phyloP scores from a whole-genome alignment of 2,329 filamentous ascomycete species.

The Trichoderma simmonsii region DNA sequence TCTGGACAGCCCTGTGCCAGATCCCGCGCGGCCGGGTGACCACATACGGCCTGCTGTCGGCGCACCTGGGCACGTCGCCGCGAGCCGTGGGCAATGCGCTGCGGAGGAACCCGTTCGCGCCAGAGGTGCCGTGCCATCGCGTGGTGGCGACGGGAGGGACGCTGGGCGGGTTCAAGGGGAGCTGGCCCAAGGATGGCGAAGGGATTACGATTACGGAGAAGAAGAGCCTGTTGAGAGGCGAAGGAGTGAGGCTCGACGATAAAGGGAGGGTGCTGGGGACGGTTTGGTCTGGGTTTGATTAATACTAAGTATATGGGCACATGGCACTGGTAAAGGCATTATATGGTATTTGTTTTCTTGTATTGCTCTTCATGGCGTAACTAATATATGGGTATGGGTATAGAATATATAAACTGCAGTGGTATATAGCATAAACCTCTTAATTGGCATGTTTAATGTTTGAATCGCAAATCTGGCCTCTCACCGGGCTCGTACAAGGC shows the following conservation, averaged over 20 bases:
- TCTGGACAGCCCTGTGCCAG: constrained; percentile 72
- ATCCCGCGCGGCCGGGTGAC: constrained; percentile 73
- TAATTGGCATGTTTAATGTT: neutral
- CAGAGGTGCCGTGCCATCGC: constrained; percentile 76
- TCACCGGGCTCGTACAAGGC: constrained; percentile 31
- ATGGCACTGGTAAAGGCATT: neutral
- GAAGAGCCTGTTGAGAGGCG: constrained; percentile 55
- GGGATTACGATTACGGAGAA: constrained; percentile 64
- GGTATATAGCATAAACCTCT: neutral
- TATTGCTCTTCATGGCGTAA: neutral
- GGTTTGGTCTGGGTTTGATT: constrained; percentile 43
- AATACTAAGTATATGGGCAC: neutral
- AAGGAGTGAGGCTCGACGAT: constrained; percentile 63
- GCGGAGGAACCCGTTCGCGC: constrained; percentile 77
- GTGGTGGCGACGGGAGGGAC: constrained; percentile 70
- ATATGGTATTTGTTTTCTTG: neutral
- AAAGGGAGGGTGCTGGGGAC: constrained; percentile 58
- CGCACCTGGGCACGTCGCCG: constrained; percentile 66
- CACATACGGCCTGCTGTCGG: constrained; percentile 72
- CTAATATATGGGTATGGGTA: neutral
- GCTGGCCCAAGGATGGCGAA: constrained; percentile 59
- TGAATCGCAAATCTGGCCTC: neutral
- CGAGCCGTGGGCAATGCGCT: constrained; percentile 76
- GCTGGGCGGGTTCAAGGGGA: constrained; percentile 70
- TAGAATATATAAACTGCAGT: neutral